Evolutionary conservation across 139 green algal genomes (phyloP), one percentile per base, ranked within the genome.

Genomic region (Raphidocelis subcapitata): DNA sequence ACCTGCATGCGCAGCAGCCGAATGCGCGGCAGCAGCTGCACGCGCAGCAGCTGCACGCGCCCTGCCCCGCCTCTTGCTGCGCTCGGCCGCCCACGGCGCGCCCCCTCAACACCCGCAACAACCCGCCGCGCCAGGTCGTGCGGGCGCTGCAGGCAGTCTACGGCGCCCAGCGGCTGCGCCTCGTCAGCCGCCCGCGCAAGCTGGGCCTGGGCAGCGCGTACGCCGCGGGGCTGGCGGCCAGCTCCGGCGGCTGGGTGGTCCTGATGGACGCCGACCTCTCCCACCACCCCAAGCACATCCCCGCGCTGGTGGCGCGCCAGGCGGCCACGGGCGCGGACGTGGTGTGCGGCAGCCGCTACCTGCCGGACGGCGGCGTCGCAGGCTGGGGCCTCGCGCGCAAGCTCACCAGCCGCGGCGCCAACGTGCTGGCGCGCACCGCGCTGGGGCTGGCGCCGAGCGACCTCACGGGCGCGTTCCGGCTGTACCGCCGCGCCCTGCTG

Each of bases 241-340:
- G 90, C 0, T 59, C 29, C 2, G 95, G 93, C 0, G 70, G 92
- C 56, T 96, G 89, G 61, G 80, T 99, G 1, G 83, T 98, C 47
- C 81, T 99, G 29, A 98, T 99, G 94, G 95, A 98, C 60, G 95
- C 95, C 15, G 95, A 99, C 74, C 79, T 99, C 24, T 96, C 87
- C 3, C 95, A 99, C 82, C 92, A 99, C 75, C 88, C 90, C 20
- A 76, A 83, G 67, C 82, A 67, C 64, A 62, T 78, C 26, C 62
- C 57, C 49, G 49, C 44, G 18, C 29, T 78, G n/a, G 36, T 78
- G 28, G 64, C 31, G 32, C 31, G 63, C 72, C 94, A 98, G 82
- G 49, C 73, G 32, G 59, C 85, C 51, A 92, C 76, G 1, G 74
- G 72, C 21, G 81, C 67, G 26, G 94, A 97, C 84, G 84, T 98